Percentiles rank a stretch among this genome's conserved stretches.
Conservation (phyloP, 257 asterid species). For the Petunia axillaris region DNA sequence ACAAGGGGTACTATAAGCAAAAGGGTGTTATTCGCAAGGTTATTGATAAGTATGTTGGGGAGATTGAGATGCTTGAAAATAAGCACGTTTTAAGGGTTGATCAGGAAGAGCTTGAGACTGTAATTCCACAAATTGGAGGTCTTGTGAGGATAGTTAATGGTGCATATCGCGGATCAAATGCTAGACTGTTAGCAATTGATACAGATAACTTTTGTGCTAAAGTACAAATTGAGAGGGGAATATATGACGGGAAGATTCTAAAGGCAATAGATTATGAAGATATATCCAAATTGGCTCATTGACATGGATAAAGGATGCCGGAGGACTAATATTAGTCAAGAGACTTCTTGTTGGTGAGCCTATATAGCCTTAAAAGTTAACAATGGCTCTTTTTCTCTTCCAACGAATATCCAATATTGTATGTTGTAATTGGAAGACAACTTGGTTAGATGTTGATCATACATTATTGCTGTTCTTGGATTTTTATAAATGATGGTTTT, state of each 20-base stretch:
- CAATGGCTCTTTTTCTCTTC: too few species aligned
- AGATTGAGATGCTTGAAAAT: slow-evolving; percentile 90
- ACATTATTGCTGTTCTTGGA: neutral
- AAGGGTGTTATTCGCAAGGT: slow-evolving; percentile 79
- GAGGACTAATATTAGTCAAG: neutral
- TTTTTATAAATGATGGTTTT: neutral
- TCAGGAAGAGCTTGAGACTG: slow-evolving; percentile 95
- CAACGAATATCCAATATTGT: too few species aligned
- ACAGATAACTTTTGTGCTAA: slow-evolving; percentile 69
- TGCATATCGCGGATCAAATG: slow-evolving; percentile 82
- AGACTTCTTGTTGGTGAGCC: neutral
- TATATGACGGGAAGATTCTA: slow-evolving; percentile 83
- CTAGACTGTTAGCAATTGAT: slow-evolving; percentile 66
- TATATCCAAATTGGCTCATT: slow-evolving; percentile 68
- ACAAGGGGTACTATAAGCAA: slow-evolving; percentile 86
- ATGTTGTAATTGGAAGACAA: neutral
- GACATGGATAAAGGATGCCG: slow-evolving; percentile 25
- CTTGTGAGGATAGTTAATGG: slow-evolving; percentile 88
- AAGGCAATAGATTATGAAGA: slow-evolving; percentile 90
- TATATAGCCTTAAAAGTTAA: too few species aligned
- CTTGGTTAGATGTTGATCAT: neutral
- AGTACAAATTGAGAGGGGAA: slow-evolving; percentile 89
- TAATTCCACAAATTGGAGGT: slow-evolving; percentile 93
- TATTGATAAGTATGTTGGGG: slow-evolving; percentile 82
- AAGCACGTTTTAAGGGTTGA: slow-evolving; percentile 88